phyloP scores from a whole-genome alignment of 1,284 basidiomycete species.

The Tetrapyrgos nigripes region DNA sequence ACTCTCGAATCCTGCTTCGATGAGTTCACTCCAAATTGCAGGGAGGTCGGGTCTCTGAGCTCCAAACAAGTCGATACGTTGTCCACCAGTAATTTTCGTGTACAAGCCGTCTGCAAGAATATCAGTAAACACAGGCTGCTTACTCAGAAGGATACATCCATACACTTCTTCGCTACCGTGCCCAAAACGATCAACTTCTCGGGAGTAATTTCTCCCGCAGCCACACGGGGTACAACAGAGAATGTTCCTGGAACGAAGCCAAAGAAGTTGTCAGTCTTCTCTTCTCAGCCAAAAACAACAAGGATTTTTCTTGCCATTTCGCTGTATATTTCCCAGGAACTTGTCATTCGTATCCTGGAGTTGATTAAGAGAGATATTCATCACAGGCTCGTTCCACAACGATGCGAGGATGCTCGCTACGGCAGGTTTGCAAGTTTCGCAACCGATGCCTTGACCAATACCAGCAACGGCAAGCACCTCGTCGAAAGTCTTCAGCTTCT shows the following conservation, averaged over 20 bases:
- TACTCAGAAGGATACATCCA: slow-evolving; percentile 49
- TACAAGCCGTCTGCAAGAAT: slow-evolving; percentile 34
- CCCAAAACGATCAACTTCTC: slow-evolving; percentile 75
- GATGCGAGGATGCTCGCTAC: slow-evolving; percentile 75
- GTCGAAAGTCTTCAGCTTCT: slow-evolving; percentile 68
- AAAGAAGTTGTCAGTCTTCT: neutral
- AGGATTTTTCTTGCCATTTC: slow-evolving; percentile 53
- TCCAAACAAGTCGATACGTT: slow-evolving; percentile 79
- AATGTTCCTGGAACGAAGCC: slow-evolving; percentile 46
- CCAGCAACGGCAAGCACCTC: slow-evolving; percentile 50
- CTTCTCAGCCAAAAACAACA: neutral
- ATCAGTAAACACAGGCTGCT: slow-evolving; percentile 4
- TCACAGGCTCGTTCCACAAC: slow-evolving; percentile 69
- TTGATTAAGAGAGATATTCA: slow-evolving; percentile 68
- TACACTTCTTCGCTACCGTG: slow-evolving; percentile 75
- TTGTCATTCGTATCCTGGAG: slow-evolving; percentile 77
- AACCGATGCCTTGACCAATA: slow-evolving; percentile 62
- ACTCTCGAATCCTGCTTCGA: slow-evolving; percentile 74
- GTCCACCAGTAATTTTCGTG: slow-evolving; percentile 52
- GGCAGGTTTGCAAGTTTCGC: slow-evolving; percentile 78
- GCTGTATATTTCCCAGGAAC: slow-evolving; percentile 79
- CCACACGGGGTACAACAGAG: slow-evolving; percentile 75
- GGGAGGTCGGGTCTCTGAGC: slow-evolving; percentile 80
- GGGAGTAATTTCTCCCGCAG: slow-evolving; percentile 75
- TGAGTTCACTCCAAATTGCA: slow-evolving; percentile 75